Conservation (phyloP, 2,329 filamentous ascomycete genomes). For the Fusarium bulbicola region DNA sequence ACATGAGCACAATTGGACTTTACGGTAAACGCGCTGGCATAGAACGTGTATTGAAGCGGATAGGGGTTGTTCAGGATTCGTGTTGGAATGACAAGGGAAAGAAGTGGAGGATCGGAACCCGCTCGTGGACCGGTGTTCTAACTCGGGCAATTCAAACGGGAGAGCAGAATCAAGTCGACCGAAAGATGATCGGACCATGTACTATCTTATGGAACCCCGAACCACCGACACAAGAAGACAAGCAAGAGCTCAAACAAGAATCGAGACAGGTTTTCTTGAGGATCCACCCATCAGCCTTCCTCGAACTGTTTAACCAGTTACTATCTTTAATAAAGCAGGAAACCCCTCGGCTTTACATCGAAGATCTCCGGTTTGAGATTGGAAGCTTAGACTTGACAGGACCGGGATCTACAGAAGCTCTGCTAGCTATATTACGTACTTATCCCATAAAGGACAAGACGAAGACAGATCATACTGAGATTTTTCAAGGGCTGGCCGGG, state of each 20-base stretch:
- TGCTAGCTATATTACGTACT: conserved; percentile 73
- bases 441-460: conserved; percentile 48
- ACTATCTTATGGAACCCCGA: conserved; percentile 78
- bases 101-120: conserved; percentile 72
- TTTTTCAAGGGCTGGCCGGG: conserved; percentile 62
- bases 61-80: conserved; percentile 70
- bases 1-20: conserved; percentile 85
- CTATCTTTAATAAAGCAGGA: conserved; percentile 65
- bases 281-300: conserved; percentile 83
- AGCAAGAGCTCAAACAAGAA: conserved; percentile 33
- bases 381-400: conserved; percentile 66
- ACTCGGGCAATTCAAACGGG: conserved; percentile 63
- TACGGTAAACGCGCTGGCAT: conserved; percentile 73
- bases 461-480: conserved; percentile 52
- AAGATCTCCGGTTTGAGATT: conserved; percentile 75
- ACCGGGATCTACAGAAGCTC: conserved; percentile 81
- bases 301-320: conserved; percentile 73
- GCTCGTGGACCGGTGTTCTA: conserved; percentile 60
- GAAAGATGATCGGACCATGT: conserved; percentile 73
- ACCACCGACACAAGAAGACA: conserved; percentile 40
- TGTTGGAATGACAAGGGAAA: conserved; percentile 70
- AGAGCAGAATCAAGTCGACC: conserved; percentile 24
- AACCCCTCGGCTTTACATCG: conserved; percentile 68
- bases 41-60: conserved; percentile 68
- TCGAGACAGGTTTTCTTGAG: conserved; percentile 70